Percentiles rank a stretch among this genome's conserved stretches.
Conservation (phyloP, 768 basidiomycete genomes). For the Agrocybe chaxingu region DNA sequence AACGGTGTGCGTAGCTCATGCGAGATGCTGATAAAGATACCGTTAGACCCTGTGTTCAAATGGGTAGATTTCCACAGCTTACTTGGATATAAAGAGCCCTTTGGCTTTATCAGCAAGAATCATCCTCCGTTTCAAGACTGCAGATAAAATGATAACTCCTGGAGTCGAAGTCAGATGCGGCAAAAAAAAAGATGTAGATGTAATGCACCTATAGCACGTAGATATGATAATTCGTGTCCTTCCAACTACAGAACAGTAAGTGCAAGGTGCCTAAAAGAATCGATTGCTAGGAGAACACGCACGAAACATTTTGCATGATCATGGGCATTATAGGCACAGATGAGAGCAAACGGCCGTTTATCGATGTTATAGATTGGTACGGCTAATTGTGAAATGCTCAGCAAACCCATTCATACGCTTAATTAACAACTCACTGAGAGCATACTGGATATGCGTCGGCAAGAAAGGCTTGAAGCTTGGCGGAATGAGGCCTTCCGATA, state of each 20-base stretch:
- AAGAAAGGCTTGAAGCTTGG: conserved; percentile 80
- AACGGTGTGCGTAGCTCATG: conserved; percentile 90
- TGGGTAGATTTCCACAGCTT: conserved; percentile 18
- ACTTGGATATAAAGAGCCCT: conserved; percentile 91
- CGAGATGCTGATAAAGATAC: conserved; percentile 58
- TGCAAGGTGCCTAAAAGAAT: neutral
- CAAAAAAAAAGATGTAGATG: neutral
- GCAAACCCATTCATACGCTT: neutral
- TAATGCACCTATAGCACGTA: conserved; percentile 76
- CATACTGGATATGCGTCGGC: conserved; percentile 81
- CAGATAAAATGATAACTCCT: conserved; percentile 91
- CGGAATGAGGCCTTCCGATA: conserved; percentile 85
- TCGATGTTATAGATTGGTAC: conserved; percentile 94
- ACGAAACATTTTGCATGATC: conserved; percentile 81
- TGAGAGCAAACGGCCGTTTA: conserved; percentile 84
- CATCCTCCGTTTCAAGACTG: conserved; percentile 90
- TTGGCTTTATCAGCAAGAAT: conserved; percentile 94
- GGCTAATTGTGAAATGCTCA: conserved; percentile 36
- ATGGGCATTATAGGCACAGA: conserved; percentile 88
- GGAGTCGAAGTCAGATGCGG: conserved; percentile 5
- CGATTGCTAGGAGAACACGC: conserved; percentile 18
- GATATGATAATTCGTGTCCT: conserved; percentile 86
- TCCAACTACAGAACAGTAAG: conserved; percentile 54
- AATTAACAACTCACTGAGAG: conserved; percentile 60
- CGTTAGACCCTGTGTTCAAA: neutral